Conservation (phyloP, 176 grass and related monocot genomes). For the Elaeis guineensis region DNA sequence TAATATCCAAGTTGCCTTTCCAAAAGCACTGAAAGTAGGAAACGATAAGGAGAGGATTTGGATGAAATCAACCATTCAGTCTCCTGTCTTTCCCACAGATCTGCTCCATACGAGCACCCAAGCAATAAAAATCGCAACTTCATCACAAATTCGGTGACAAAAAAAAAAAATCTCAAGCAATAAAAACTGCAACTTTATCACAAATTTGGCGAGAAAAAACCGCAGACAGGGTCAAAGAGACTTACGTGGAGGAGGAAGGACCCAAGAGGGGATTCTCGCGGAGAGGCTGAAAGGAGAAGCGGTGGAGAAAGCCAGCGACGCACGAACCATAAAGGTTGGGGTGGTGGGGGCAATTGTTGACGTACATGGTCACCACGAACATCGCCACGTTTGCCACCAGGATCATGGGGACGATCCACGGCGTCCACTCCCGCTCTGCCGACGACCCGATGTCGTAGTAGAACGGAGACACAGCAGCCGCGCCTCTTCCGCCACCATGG, state of each 20-base stretch:
- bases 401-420: constrained; percentile 64
- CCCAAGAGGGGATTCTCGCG: constrained; percentile 78
- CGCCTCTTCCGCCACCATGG: not conserved
- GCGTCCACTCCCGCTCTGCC: constrained; percentile 37
- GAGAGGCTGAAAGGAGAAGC: constrained; percentile 82
- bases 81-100: too few relatives aligned
- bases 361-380: constrained; percentile 61
- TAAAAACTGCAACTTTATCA: not conserved
- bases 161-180: not conserved
- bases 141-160: not conserved
- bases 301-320: constrained; percentile 40
- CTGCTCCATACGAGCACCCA: not conserved
- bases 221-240: not conserved
- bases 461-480: constrained; percentile 32
- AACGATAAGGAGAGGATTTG: too few relatives aligned
- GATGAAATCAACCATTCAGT: too few relatives aligned
- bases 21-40: too few relatives aligned
- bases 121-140: not conserved
- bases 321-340: constrained; percentile 17
- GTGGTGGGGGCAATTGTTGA: constrained; percentile 69
- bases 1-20: too few relatives aligned
- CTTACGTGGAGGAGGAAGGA: constrained; percentile 51
- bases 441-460: constrained; percentile 36
- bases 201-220: not conserved
- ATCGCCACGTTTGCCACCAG: constrained; percentile 50